A percentile compares a stretch with the other conserved stretches of the same genome.
These are phyloP conservation scores for Nicotiana tabacum DNA, from an alignment of 257 asterid species.

Conservation along the genomic window DNA sequence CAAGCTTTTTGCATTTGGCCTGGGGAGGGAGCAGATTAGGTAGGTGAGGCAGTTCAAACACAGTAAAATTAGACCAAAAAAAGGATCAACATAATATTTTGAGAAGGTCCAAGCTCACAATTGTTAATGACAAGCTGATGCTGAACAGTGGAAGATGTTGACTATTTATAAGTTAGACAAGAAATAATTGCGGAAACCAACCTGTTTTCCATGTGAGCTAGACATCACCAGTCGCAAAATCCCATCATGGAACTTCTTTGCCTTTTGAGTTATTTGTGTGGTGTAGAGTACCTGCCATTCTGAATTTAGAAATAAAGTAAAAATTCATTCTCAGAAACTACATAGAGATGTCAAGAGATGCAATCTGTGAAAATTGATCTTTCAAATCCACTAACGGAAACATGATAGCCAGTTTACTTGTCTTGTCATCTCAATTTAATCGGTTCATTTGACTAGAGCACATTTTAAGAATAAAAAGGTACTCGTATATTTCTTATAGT, in stretches of 20 bases:
- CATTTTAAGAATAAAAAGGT: not conserved
- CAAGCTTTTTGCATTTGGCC: not conserved
- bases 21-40: not conserved
- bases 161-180: not conserved
- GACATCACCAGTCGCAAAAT: constrained; percentile 48
- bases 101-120: constrained; percentile 1
- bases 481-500: not conserved
- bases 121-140: constrained; percentile 10
- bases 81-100: not conserved
- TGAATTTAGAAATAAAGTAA: constrained; percentile 5
- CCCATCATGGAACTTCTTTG: constrained; percentile 83
- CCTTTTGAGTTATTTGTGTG: constrained; percentile 74
- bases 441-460: not conserved
- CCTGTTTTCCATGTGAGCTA: constrained; percentile 86
- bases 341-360: not conserved
- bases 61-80: not conserved
- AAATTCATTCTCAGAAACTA: not conserved
- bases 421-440: not conserved
- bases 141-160: constrained; percentile 6
- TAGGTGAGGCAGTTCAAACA: not conserved
- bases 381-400: not conserved
- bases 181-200: constrained; percentile 23
- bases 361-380: not conserved
- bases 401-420: not conserved
- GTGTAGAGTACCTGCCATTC: constrained; percentile 96